Evolutionary conservation across 1,284 basidiomycete species (phyloP), one percentile per base, ranked within the genome.

Genomic region (Cryptococcus wingfieldii): DNA sequence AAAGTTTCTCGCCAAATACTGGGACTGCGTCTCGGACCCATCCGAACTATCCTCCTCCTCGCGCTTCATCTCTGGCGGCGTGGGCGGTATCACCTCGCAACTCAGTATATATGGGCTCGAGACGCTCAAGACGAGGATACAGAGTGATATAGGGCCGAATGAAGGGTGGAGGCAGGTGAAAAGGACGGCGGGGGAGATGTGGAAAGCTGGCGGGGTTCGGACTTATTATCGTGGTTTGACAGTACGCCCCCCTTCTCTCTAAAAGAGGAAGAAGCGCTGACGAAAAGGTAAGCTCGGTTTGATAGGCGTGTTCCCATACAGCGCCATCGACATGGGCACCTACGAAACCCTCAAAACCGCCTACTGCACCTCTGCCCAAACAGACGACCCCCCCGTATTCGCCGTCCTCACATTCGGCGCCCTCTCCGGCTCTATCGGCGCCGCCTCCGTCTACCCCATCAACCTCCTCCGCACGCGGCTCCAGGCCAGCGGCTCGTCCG

Each of bases 81-180:
- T 98, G 42, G 96, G 95, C 49, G 96, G 96, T 47, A 88, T 98
- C 66, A 86, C 84, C 47, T 94, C 90, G 72, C 96, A 99, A 80
- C 83, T 98, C n/a, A 67, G 77, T 7, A 76, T 79, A 39, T 79
- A 79, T 60, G 76, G 76, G 3, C 67, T 77, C 19, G 77, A 77
- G 54, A 79, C 77, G 31, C 67, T 78, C 54, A 74, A 92, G 84
- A 94, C 90, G 2, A 88, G 92, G 84, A 90, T 96, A 86, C 95
- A 95, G 85, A 91, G 88, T 72, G 86, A 83, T 62, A 80, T 86
- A 7, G 70, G 83, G 12, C 78, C 80, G 27, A 68, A 67, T 56
- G 80, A 85, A 64, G 84, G 84, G 66, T 82, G 83, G 61, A 77
- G 88, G 54, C 65, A 82, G 18, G 78, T 83, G 25, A 82, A 87